phyloP scores from a whole-genome alignment of 176 grass and related monocot genomes.

The Aegilops sharonensis region DNA sequence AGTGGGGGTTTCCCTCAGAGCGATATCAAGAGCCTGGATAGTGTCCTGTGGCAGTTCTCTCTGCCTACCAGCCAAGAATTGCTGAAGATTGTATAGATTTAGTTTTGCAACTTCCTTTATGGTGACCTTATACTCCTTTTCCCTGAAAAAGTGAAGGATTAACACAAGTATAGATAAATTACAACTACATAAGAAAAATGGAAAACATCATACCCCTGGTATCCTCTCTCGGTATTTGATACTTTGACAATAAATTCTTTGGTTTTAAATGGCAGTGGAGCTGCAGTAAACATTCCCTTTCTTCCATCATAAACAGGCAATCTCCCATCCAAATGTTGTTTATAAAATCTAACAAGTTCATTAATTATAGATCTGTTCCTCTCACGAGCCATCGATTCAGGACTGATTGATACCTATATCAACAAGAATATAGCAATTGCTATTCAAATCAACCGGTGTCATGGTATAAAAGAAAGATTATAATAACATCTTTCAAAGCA shows the following conservation, averaged over 20 bases:
- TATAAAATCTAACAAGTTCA: conserved; percentile 23
- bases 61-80: conserved; percentile 43
- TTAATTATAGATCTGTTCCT: conserved; percentile 41
- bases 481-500: neutral
- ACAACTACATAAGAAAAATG: neutral
- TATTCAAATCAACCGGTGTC: neutral
- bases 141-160: neutral
- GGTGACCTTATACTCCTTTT: conserved; percentile 44
- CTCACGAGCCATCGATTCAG: conserved; percentile 23
- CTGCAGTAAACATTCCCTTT: conserved; percentile 57
- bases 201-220: conserved; percentile 29
- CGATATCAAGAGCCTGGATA: conserved; percentile 70
- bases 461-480: neutral
- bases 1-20: conserved; percentile 51
- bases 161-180: neutral
- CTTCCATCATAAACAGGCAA: conserved; percentile 61
- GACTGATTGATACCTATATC: conserved; percentile 44
- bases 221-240: neutral
- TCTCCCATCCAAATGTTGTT: conserved; percentile 24
- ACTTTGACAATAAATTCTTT: conserved; percentile 52
- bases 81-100: conserved; percentile 39
- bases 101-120: conserved; percentile 44
- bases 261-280: conserved; percentile 42
- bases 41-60: conserved; percentile 56
- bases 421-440: neutral